These are phyloP conservation scores for Hyphodiscus sp. DNA, from an alignment of 2,329 filamentous ascomycete species.

Conservation along the genomic window DNA sequence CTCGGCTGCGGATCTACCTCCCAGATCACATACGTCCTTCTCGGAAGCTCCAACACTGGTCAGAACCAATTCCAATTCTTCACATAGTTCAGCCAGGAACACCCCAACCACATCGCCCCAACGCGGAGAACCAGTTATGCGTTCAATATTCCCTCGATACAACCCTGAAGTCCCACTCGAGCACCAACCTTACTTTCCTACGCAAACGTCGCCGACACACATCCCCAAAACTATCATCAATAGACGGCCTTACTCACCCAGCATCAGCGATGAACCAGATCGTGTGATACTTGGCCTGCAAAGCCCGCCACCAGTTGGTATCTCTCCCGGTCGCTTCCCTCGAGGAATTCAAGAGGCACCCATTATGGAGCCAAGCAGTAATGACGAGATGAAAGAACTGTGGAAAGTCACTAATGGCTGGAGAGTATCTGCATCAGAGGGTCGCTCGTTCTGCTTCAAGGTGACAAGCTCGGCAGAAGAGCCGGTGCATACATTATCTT, in stretches of 20 bases:
- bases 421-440: constrained; percentile 54
- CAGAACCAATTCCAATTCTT: constrained; percentile 42
- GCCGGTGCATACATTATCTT: constrained; percentile 61
- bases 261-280: constrained; percentile 22
- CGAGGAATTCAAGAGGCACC: constrained; percentile 24
- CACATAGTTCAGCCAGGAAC: constrained; percentile 50
- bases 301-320: constrained; percentile 22
- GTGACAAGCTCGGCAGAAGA: constrained; percentile 51
- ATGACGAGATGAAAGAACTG: constrained; percentile 55
- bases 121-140: constrained; percentile 40
- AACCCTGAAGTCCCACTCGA: constrained; percentile 60
- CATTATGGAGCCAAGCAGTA: constrained; percentile 30
- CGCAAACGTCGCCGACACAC: constrained; percentile 54
- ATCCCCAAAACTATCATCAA: constrained; percentile 61
- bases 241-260: constrained; percentile 51
- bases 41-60: constrained; percentile 45
- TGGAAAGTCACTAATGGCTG: constrained; percentile 68
- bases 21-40: constrained; percentile 42
- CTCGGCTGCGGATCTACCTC: constrained; percentile 27
- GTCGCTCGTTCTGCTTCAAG: constrained; percentile 52
- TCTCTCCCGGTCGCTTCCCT: constrained; percentile 23
- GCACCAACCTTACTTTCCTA: constrained; percentile 65
- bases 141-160: constrained; percentile 72
- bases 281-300: constrained; percentile 16
- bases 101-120: constrained; percentile 26